A percentile compares a stretch with the other conserved stretches of the same genome.
phyloP scores from a whole-genome alignment of 768 basidiomycete genomes.

The Lactarius vividus region DNA sequence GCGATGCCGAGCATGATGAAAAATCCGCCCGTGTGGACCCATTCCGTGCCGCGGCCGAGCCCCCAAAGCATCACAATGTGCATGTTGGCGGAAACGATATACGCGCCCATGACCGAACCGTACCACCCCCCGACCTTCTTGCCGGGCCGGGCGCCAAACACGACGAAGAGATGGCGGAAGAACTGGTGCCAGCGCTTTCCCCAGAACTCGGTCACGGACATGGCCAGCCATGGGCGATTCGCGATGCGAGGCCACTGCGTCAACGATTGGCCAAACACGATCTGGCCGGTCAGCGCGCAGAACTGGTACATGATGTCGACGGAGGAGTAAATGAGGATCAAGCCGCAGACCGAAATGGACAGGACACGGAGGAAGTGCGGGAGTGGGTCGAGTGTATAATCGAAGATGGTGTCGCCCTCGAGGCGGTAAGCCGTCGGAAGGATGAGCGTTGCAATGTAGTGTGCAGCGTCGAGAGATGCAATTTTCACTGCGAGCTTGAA shows the following conservation, averaged over 20 bases:
- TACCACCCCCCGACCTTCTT: constrained; percentile 44
- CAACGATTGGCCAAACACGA: constrained; percentile 35
- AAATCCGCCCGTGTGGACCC: constrained; percentile 44
- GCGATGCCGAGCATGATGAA: constrained; percentile 61
- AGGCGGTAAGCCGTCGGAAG: constrained; percentile 14
- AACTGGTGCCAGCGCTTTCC: constrained; percentile 41
- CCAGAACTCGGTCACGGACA: constrained; percentile 43
- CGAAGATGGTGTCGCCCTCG: constrained; percentile 25
- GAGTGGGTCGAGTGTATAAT: constrained; percentile 2
- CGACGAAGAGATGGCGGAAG: constrained; percentile 37
- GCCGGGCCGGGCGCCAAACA: constrained; percentile 36
- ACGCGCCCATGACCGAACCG: constrained; percentile 56
- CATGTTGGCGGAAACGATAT: constrained; percentile 55
- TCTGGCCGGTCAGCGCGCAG: constrained; percentile 30
- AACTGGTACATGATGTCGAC: constrained; percentile 32
- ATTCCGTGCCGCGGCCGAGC: constrained; percentile 56
- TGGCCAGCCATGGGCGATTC: constrained; percentile 38
- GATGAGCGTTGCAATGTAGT: constrained; percentile 16
- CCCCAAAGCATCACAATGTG: constrained; percentile 61
- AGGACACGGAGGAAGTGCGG: constrained; percentile 9
- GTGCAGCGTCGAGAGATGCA: constrained; percentile 12
- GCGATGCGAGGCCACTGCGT: constrained; percentile 39
- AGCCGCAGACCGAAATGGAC: constrained; percentile 16
- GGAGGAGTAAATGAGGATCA: constrained; percentile 24
- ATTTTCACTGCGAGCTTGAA: constrained; percentile 7